These are phyloP conservation scores for Apophysomyces sp. DNA, from an alignment of 371 early-diverging fungal genomes.

Conservation along the genomic window DNA sequence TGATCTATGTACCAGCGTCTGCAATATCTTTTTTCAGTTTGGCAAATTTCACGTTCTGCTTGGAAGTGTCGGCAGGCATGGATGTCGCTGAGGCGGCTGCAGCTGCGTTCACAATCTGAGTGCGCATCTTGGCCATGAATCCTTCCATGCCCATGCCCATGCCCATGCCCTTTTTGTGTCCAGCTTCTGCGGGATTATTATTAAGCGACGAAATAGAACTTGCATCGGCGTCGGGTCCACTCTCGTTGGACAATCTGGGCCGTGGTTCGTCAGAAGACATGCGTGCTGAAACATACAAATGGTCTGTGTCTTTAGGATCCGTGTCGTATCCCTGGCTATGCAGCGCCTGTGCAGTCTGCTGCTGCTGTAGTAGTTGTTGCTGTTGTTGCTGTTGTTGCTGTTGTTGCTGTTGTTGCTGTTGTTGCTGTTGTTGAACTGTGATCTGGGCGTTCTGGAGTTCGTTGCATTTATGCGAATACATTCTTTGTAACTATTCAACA, in stretches of 20 bases:
- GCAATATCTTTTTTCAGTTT: slow-evolving; percentile 54
- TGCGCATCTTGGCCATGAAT: slow-evolving; percentile 46
- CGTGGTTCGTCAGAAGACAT: slow-evolving; percentile 31
- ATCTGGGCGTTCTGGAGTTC: slow-evolving; percentile 30
- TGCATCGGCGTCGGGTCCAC: slow-evolving; percentile 24
- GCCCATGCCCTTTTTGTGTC: slow-evolving; percentile 25
- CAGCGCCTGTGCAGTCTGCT: background rate
- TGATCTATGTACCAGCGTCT: slow-evolving; percentile 47
- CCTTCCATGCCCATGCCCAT: slow-evolving; percentile 47
- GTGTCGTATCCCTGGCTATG: background rate
- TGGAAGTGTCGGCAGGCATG: slow-evolving; percentile 27
- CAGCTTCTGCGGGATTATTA: slow-evolving; percentile 8
- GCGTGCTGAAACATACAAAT: slow-evolving; percentile 2
- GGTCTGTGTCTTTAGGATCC: slow-evolving; percentile 11
- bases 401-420: slow-evolving; percentile 32
- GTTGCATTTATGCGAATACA: slow-evolving; percentile 39
- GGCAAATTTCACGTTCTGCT: slow-evolving; percentile 37
- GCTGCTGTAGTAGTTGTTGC: slow-evolving; percentile 17
- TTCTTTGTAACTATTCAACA: slow-evolving; percentile 38
- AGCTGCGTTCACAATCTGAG: slow-evolving; percentile 42
- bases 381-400: slow-evolving; percentile 38
- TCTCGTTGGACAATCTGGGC: slow-evolving; percentile 31
- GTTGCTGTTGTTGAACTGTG: slow-evolving; percentile 33
- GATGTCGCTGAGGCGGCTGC: slow-evolving; percentile 23
- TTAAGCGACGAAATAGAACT: slow-evolving; percentile 16